Evolutionary conservation across 176 grass and related monocot genomes (phyloP).

Genomic region (Ampelocalamus luodianensis): DNA sequence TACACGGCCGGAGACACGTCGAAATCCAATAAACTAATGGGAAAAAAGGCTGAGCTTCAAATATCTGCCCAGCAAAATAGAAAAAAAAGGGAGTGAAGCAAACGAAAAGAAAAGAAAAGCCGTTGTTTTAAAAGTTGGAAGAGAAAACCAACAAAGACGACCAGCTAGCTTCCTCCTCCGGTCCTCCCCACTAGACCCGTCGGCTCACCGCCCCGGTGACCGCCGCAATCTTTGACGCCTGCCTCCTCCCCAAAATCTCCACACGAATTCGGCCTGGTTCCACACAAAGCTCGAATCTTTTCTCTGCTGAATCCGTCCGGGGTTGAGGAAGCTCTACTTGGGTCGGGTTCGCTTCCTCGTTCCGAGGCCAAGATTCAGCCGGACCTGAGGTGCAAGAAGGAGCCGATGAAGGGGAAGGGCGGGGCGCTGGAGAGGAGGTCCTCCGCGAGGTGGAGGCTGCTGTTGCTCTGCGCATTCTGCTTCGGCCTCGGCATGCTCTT

Average conservation of each 20-base stretch:
- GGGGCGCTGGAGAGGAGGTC: conserved; percentile 54
- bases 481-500: conserved; percentile 90
- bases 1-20: neutral
- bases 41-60: neutral
- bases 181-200: neutral
- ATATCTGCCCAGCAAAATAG: neutral
- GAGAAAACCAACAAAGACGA: conserved; percentile 41
- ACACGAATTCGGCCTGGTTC: conserved; percentile 12
- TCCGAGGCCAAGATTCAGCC: conserved; percentile 40
- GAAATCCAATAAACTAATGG: neutral
- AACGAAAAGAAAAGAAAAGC: conserved; percentile 12
- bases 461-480: conserved; percentile 69
- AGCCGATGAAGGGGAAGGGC: conserved; percentile 65
- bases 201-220: conserved; percentile 28
- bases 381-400: neutral
- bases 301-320: neutral
- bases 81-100: neutral
- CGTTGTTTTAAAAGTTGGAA: neutral
- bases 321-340: conserved; percentile 27
- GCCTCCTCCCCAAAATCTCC: conserved; percentile 20
- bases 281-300: conserved; percentile 19
- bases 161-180: too few species aligned
- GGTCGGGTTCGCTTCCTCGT: neutral
- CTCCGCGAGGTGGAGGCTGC: conserved; percentile 65
- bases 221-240: conserved; percentile 44